Evolutionary conservation across 108 stramenopile species (phyloP), one percentile per base, ranked within the genome.

Genomic region (Nitzschia inconspicua): DNA sequence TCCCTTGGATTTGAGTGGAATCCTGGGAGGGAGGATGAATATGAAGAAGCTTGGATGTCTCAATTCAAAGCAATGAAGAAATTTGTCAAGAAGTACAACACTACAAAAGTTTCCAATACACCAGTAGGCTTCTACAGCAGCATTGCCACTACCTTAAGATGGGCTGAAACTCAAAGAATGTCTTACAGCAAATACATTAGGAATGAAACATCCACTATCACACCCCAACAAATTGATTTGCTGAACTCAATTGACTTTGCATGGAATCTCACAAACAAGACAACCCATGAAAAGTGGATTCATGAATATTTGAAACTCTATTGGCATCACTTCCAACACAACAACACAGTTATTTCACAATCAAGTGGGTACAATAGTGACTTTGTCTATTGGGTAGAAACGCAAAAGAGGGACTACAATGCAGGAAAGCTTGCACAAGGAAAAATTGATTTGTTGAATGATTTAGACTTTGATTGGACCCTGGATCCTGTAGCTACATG

Each of bases 161-260:
- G 53, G 53, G 53, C 37, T 1, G 37, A 54, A 35, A 54, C 53
- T 19, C 53, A 54, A 54, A 32, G 53, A 28, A 54, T 18, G 19
- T 35, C 34, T 11, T 23, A 35, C 14, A 54, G 37, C 34, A 18
- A 36, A 18, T n/a, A n/a, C n/a, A n/a, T n/a, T n/a, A n/a, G n/a
- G n/a, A n/a, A n/a, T n/a, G 32, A 54, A 54, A 9, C 11, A 13
- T 23, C 31, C 9, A 35, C 68, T 28, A 80, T 84, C 56, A 74
- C 76, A 6, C 29, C 40, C 5, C 79, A 84, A 27, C 76, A 79
- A 9, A 20, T 84, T 9, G 48, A 43, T 20, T 40, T 63, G 27
- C 37, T 84, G 16, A 70, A 80, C 4, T 48, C 70, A n/a, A 53
- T 83, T 27, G 77, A 62, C 11, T 82, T 82, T 63, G 60, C 58